phyloP scores from a whole-genome alignment of 768 basidiomycete species.

The Auriscalpium microsporum region DNA sequence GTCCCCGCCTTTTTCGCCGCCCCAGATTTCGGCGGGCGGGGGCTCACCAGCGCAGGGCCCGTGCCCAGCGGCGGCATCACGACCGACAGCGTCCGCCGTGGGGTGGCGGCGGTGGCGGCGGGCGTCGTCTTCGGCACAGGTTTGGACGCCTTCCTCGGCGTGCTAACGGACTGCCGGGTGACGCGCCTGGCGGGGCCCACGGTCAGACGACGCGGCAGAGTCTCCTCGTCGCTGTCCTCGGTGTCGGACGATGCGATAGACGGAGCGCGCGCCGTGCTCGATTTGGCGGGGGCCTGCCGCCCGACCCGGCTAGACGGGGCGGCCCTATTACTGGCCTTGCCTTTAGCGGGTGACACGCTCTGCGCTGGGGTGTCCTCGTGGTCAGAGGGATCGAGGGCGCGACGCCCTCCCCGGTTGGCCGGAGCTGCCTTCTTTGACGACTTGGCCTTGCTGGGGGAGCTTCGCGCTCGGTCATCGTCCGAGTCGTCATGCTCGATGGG shows the following conservation, averaged over 20 bases:
- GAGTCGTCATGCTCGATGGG: not conserved
- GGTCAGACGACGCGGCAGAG: not conserved
- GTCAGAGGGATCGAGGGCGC: not conserved
- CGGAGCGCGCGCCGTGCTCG: not conserved
- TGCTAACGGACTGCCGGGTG: not conserved
- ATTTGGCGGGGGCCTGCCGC: too few relatives aligned
- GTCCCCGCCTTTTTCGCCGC: not conserved
- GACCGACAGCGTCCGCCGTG: slow-evolving; percentile 7
- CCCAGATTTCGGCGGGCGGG: slow-evolving; percentile 4
- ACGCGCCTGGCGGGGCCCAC: not conserved
- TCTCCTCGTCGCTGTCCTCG: not conserved
- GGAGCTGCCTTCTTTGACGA: not conserved
- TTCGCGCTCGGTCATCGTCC: not conserved
- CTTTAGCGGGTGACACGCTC: not conserved
- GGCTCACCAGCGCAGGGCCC: not conserved
- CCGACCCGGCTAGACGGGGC: too few relatives aligned
- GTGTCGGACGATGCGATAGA: not conserved
- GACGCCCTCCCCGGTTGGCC: not conserved
- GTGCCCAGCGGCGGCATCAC: slow-evolving; percentile 11
- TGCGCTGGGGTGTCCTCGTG: not conserved
- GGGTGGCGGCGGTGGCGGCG: slow-evolving; percentile 1
- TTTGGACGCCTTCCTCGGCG: slow-evolving; percentile 1
- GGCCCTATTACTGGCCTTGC: not conserved
- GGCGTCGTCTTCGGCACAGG: slow-evolving; percentile 4
- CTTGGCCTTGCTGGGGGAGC: not conserved